These are phyloP conservation scores for Podospora didyma DNA, from an alignment of 495 filamentous ascomycete genomes.

Conservation along the genomic window DNA sequence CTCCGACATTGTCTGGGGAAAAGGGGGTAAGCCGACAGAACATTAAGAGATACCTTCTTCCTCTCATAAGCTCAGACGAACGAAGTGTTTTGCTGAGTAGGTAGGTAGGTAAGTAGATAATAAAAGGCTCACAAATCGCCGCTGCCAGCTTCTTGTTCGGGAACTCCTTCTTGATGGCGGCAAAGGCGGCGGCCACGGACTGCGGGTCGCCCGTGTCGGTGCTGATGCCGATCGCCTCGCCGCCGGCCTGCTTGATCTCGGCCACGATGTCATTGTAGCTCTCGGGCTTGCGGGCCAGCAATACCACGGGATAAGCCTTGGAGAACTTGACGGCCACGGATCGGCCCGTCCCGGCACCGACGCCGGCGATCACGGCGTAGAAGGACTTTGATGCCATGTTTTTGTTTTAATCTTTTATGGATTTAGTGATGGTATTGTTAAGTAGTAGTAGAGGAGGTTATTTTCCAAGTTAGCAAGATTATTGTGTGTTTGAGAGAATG, in stretches of 20 bases:
- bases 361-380: slow-evolving; percentile 71
- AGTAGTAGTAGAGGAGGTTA: too few relatives aligned
- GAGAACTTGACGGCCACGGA: slow-evolving; percentile 66
- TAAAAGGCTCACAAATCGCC: slow-evolving; percentile 55
- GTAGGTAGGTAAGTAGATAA: background rate
- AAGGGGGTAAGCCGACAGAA: too few relatives aligned
- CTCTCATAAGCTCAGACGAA: too few relatives aligned
- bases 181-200: slow-evolving; percentile 64
- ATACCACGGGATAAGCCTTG: slow-evolving; percentile 67
- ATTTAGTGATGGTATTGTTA: too few relatives aligned
- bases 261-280: slow-evolving; percentile 65
- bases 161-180: slow-evolving; percentile 57
- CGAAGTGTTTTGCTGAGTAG: too few relatives aligned
- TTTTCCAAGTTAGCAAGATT: too few relatives aligned
- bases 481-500: too few relatives aligned
- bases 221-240: slow-evolving; percentile 71
- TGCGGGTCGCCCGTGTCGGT: slow-evolving; percentile 63
- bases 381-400: slow-evolving; percentile 40
- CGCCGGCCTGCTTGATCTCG: slow-evolving; percentile 67
- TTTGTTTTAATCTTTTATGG: background rate
- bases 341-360: slow-evolving; percentile 62
- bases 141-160: slow-evolving; percentile 58
- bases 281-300: slow-evolving; percentile 65
- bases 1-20: slow-evolving; percentile 63
- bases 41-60: too few relatives aligned